Percentiles rank a stretch among this genome's conserved stretches.
Conservation (phyloP, 2,329 filamentous ascomycete species). For the Fusarium pseudocircinatum region DNA sequence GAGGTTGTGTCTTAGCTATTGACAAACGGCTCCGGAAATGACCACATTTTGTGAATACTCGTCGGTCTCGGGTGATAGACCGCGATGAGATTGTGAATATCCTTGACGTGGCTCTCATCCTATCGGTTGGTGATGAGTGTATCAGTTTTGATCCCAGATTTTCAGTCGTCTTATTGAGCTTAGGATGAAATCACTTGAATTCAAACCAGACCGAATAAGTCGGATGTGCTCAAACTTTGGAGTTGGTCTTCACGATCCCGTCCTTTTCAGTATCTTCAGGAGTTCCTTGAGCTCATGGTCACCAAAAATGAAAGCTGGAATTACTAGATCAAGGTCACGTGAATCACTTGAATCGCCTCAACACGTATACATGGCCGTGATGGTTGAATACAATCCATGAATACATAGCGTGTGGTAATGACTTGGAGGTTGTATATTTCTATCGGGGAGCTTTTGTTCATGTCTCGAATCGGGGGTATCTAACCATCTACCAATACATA, state of each 20-base stretch:
- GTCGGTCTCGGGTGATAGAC: background rate
- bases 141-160: background rate
- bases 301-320: constrained; percentile 5
- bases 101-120: constrained; percentile 8
- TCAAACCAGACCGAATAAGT: background rate
- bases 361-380: background rate
- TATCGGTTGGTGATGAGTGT: background rate
- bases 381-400: background rate
- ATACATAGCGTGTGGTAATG: background rate
- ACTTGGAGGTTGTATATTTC: background rate
- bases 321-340: constrained; percentile 31
- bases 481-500: background rate
- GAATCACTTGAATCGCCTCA: constrained; percentile 7
- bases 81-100: background rate
- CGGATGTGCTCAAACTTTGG: rapidly evolving
- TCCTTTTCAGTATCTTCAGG: background rate
- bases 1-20: background rate
- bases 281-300: background rate
- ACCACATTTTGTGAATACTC: background rate
- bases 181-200: background rate
- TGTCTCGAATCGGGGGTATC: constrained; percentile 23
- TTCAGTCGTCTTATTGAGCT: background rate
- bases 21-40: background rate
- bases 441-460: background rate
- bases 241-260: background rate